phyloP scores from a whole-genome alignment of 2,329 filamentous ascomycete genomes.

The Furcasterigmium furcatum region DNA sequence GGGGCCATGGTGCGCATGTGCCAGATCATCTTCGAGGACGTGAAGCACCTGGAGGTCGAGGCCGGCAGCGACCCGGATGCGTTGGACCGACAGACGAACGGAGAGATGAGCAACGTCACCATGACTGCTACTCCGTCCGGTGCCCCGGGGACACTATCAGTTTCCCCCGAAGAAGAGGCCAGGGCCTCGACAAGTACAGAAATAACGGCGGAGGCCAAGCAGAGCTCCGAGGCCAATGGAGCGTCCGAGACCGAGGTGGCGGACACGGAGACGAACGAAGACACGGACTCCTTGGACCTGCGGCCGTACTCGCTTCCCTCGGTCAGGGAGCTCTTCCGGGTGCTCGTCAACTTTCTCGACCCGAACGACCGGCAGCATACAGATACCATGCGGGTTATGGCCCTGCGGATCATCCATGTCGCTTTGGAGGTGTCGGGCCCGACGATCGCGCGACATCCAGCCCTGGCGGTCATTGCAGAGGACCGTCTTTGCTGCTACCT shows the following conservation, averaged over 20 bases:
- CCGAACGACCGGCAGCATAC: conserved; percentile 91
- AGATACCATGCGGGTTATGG: conserved; percentile 96
- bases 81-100: conserved; percentile 63
- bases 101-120: conserved; percentile 71
- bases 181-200: conserved; percentile 1
- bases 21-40: conserved; percentile 92
- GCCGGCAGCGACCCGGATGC: conserved; percentile 63
- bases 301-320: conserved; percentile 92
- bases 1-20: conserved; percentile 99
- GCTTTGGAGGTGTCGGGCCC: conserved; percentile 94
- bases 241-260: neutral
- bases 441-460: conserved; percentile 89
- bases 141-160: neutral
- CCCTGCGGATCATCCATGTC: conserved; percentile 92
- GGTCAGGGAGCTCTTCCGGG: conserved; percentile 89
- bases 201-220: neutral
- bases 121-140: conserved; percentile 54
- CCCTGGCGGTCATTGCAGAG: conserved; percentile 81
- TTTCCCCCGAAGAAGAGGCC: neutral
- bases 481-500: conserved; percentile 91
- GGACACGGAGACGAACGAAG: conserved; percentile 20
- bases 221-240: neutral
- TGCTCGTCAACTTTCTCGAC: conserved; percentile 89
- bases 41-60: conserved; percentile 83
- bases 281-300: conserved; percentile 54